phyloP scores from a whole-genome alignment of 2,329 filamentous ascomycete genomes.

The Emmonsiellopsis sp. region DNA sequence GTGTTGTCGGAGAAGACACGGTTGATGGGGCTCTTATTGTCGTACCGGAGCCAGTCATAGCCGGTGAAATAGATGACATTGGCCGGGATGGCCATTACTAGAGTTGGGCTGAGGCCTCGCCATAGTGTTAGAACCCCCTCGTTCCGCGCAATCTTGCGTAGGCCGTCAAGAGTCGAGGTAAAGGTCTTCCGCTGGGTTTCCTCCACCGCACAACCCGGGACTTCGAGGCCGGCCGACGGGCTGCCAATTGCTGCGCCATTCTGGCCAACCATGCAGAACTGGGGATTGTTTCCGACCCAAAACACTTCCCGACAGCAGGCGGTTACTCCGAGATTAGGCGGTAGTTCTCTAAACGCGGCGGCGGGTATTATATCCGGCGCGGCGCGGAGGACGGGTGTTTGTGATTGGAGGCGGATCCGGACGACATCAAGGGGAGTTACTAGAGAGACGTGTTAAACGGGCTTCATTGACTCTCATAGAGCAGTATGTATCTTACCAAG shows the following conservation, averaged over 20 bases:
- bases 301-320: conserved; percentile 96
- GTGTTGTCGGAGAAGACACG: conserved; percentile 57
- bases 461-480: neutral
- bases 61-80: conserved; percentile 99
- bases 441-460: conserved; percentile 26
- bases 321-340: conserved; percentile 80
- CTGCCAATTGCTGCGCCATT: conserved; percentile 22
- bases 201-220: conserved; percentile 72
- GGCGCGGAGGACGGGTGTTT: conserved; percentile 46
- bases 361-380: conserved; percentile 39
- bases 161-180: conserved; percentile 81
- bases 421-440: conserved; percentile 96
- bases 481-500: conserved; percentile 53
- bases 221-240: conserved; percentile 32
- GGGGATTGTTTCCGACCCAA: conserved; percentile 78
- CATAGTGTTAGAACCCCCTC: conserved; percentile 82
- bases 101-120: conserved; percentile 86
- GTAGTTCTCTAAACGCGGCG: conserved; percentile 56
- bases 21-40: conserved; percentile 62
- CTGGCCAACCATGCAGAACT: conserved; percentile 65
- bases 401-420: conserved; percentile 86
- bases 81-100: conserved; percentile 86
- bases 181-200: conserved; percentile 76
- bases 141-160: conserved; percentile 89
- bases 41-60: conserved; percentile 85